Base-by-base conservation (phyloP, 2,329 filamentous ascomycete species). In the Fusarium pseudoanthophilum region DNA sequence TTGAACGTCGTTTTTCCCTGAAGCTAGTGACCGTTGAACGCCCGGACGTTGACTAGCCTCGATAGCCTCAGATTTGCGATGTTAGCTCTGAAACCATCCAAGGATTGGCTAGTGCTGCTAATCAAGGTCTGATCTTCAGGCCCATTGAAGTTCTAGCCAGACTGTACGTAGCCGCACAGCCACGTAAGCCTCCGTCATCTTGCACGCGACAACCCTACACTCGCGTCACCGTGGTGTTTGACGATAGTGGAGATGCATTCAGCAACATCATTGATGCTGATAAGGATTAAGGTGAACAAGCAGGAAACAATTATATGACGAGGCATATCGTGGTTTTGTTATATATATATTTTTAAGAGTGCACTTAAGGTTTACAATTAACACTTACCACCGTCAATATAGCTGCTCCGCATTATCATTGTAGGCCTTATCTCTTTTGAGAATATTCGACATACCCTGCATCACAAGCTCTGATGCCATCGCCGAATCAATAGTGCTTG, bases 41-140 rank as follows among this genome's bases (percentile, higher is more conserved):
- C 48, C 45, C 57, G 28, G 46, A 39, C 65, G 48, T 26, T 39
- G 24, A 43, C 56, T 68, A 68, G 65, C 34, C 32, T 34, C 30
- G 18, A 60, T 60, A 55, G 58, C 58, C 21, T 67, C 55, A 49
- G 40, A 67, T 60, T 45, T 43, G 45, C 63, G 46, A 68, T 34
- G 36, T 32, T 66, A 66, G 63, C 42, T 66, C 42, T 43, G 32
- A 34, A 49, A 37, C 30, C 37, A 46, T 58, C 21, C 16, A 40
- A 39, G n/a, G 48, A 68, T 68, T 36, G 39, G 43, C 64, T 68
- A 68, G 65, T 49, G 65, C 36, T 49, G 28, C 32, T n/a, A 51
- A 63, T 39, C 26, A 65, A 34, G n/a, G 32, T 32, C 39, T 40
- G 59, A 66, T 66, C 60, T 48, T 56, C 42, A 60, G 34, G 21